Percentiles rank a stretch among this genome's conserved stretches.
These are phyloP conservation scores for Sugiyamaella qingdaonensis DNA, from an alignment of 805 yeast species.

Conservation along the genomic window DNA sequence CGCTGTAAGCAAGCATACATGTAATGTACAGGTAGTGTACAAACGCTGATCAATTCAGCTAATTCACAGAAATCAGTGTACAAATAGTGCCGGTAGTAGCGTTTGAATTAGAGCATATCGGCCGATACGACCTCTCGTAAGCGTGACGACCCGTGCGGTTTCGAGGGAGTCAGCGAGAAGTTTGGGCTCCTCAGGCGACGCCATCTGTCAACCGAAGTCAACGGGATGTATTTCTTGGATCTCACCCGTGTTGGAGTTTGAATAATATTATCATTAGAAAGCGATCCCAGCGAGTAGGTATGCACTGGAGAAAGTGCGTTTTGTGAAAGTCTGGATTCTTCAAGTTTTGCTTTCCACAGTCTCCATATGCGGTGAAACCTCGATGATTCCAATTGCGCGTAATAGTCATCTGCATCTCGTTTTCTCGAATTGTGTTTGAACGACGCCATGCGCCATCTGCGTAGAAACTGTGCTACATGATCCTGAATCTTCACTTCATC, in stretches of 20 bases:
- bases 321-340: constrained; percentile 1
- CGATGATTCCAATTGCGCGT: constrained; percentile 7
- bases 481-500: constrained; percentile 6
- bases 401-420: constrained; percentile 22
- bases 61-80: too few relatives aligned
- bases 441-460: constrained; percentile 21
- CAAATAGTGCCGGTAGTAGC: too few relatives aligned
- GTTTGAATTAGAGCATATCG: too few relatives aligned
- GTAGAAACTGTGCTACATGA: constrained; percentile 15
- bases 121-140: not conserved
- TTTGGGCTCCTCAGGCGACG: constrained; percentile 8
- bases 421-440: constrained; percentile 16
- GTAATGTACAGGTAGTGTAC: too few relatives aligned
- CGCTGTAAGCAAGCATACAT: too few relatives aligned
- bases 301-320: not conserved
- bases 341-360: constrained; percentile 19
- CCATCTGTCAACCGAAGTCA: constrained; percentile 22
- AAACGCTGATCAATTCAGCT: too few relatives aligned
- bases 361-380: constrained; percentile 19
- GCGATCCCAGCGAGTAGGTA: not conserved
- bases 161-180: not conserved
- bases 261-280: constrained; percentile 1
- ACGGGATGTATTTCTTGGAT: constrained; percentile 12
- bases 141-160: not conserved
- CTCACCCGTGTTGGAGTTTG: constrained; percentile 22